Percentiles rank a stretch among this genome's conserved stretches.
phyloP scores from a whole-genome alignment of 2,329 filamentous ascomycete species.

The Aspergillus novofumigatus region DNA sequence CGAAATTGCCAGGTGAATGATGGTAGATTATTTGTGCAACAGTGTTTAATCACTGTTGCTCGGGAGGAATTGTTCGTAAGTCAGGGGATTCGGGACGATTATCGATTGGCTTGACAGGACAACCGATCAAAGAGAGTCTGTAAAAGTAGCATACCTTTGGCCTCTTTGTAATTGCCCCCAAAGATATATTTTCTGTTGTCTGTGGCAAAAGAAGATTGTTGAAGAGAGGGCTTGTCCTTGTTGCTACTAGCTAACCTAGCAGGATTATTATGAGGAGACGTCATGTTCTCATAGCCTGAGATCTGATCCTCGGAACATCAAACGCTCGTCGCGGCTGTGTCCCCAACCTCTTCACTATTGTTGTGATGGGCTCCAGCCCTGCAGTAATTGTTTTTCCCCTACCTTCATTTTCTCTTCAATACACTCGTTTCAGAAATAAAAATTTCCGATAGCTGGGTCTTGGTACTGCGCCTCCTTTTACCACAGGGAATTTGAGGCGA shows the following conservation, averaged over 20 bases:
- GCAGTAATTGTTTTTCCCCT: neutral
- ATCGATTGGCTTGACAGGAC: slow-evolving; percentile 18
- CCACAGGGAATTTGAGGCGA: slow-evolving; percentile 19
- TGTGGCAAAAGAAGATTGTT: neutral
- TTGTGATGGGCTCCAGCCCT: neutral
- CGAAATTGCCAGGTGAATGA: slow-evolving; percentile 12
- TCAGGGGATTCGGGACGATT: slow-evolving; percentile 14
- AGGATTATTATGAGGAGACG: slow-evolving; percentile 14
- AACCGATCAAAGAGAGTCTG: slow-evolving; percentile 13
- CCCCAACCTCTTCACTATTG: neutral
- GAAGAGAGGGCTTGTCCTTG: neutral
- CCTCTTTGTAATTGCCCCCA: neutral
- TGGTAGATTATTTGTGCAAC: neutral
- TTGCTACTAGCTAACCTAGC: neutral
- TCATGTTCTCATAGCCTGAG: slow-evolving; percentile 13
- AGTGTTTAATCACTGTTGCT: slow-evolving; percentile 5
- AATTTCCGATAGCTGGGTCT: neutral
- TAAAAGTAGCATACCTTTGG: slow-evolving; percentile 21
- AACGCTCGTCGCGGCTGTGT: neutral
- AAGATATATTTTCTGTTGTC: neutral
- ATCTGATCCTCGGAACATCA: neutral
- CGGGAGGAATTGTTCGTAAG: slow-evolving; percentile 5
- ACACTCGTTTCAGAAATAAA: slow-evolving; percentile 1
- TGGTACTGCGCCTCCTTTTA: neutral
- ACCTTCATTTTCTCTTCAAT: neutral